Evolutionary conservation across 1,284 basidiomycete genomes (phyloP), one percentile per base, ranked within the genome.

Genomic region (Fomes fomentarius): DNA sequence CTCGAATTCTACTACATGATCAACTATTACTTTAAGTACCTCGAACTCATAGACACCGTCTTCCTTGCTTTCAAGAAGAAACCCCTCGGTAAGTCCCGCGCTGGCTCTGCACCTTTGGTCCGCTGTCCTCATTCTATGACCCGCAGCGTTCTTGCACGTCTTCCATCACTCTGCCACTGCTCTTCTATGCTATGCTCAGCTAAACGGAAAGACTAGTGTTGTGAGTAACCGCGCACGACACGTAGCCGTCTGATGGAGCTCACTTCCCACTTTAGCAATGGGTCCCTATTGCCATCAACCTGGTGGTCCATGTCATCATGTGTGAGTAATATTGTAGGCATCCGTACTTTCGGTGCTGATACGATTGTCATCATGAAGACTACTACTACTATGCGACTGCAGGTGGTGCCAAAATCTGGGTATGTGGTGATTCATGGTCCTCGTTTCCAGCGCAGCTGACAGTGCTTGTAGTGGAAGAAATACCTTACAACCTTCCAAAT

Each of bases 91-190:
- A 67, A 60, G 84, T 74, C 19, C 41, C 44, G 47, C 44, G 45
- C 21, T n/a, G n/a, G n/a, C 35, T 19, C 47, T 7, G 14, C 10
- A 38, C 26, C 45, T 47, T 48, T 46, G n/a, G 24, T 31, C 1
- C 21, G 4, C 8, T 17, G 22, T 31, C 12, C 45, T 25, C 43
- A 57, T 48, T 45, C 52, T 24, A 62, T 40, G n/a, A n/a, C 21
- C 48, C 37, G 30, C 66, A 96, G 92, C 92, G 56, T 98, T 98
- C 79, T 78, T 99, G 61, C 96, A 99, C 73, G 96, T 98, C 64
- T 98, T 97, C 81, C 96, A 98, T 74, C 96, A 98, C 79, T 94
- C 96, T 58, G 96, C 96, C n/a, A 98, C 96, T 52, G 96, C 96
- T 55, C 74, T 96, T 50, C 81, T 99, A 57, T 98, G 96, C 78